Evolutionary conservation across 2,329 filamentous ascomycete species (phyloP).

Genomic region (Paecilomyces fulvus): DNA sequence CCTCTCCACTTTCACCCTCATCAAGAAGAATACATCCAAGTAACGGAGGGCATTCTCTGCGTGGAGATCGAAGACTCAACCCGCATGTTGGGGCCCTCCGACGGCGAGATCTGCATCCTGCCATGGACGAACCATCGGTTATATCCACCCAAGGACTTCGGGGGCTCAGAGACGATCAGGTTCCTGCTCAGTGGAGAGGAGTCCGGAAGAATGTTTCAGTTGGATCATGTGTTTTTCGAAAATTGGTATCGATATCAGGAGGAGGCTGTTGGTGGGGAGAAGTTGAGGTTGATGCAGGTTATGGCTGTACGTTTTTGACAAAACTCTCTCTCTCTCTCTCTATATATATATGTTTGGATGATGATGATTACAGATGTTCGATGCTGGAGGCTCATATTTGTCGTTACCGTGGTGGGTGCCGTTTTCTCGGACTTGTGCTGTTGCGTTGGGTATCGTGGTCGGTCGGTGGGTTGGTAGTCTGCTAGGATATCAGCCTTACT

Average conservation of each 20-base stretch:
- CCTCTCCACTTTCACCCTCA: constrained; percentile 26
- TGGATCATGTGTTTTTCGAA: constrained; percentile 26
- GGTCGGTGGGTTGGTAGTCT: not conserved
- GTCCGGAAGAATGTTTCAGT: constrained; percentile 16
- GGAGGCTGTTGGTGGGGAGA: constrained; percentile 16
- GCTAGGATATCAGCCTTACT: not conserved
- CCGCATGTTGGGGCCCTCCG: constrained; percentile 15
- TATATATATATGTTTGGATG: not conserved
- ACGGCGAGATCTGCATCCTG: constrained; percentile 19
- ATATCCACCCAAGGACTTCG: constrained; percentile 12
- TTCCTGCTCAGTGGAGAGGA: constrained; percentile 18
- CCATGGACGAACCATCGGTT: constrained; percentile 17
- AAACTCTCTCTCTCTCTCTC: too few species aligned
- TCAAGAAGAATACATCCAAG: constrained; percentile 24
- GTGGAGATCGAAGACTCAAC: constrained; percentile 20
- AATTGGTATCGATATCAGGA: constrained; percentile 31
- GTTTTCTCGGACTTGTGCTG: constrained; percentile 19
- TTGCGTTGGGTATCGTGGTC: not conserved
- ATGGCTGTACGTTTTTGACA: constrained; percentile 16
- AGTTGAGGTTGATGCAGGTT: constrained; percentile 25
- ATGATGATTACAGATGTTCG: constrained; percentile 26
- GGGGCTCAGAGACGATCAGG: constrained; percentile 9
- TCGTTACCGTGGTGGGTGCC: constrained; percentile 31
- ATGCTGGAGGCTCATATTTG: constrained; percentile 32
- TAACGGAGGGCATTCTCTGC: constrained; percentile 19